These are phyloP conservation scores for Calonectria pteridis DNA, from an alignment of 2,329 filamentous ascomycete genomes.

Conservation along the genomic window DNA sequence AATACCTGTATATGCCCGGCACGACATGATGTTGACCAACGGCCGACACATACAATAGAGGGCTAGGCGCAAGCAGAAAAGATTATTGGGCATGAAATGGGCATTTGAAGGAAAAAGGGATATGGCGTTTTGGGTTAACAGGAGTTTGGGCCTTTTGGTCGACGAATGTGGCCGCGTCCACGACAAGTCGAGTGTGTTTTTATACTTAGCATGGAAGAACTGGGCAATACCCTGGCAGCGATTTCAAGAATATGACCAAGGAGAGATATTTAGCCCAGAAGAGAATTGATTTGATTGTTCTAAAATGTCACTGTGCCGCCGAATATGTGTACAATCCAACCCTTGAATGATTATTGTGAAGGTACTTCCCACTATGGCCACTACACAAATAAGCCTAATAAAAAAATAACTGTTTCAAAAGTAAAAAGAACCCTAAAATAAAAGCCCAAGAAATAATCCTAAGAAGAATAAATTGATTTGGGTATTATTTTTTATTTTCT, in stretches of 20 bases:
- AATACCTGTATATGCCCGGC: slow-evolving; percentile 13
- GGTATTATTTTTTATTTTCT: no score
- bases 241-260: not conserved
- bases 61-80: slow-evolving; percentile 36
- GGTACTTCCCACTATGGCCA: no score
- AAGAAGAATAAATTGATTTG: no score
- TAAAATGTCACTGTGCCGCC: not conserved
- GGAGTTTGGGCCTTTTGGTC: not conserved
- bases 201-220: not conserved
- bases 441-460: no score
- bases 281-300: slow-evolving; percentile 4
- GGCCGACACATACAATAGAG: slow-evolving; percentile 36
- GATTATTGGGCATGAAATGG: slow-evolving; percentile 23
- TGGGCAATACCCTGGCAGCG: slow-evolving; percentile 12
- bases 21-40: slow-evolving; percentile 20
- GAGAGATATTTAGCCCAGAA: not conserved
- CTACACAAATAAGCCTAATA: no score
- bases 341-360: no score
- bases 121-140: slow-evolving; percentile 33
- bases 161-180: not conserved
- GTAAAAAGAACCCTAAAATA: no score
- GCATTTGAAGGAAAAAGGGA: slow-evolving; percentile 32
- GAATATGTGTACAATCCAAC: no score
- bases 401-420: no score
- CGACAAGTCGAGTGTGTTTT: not conserved